These are phyloP conservation scores for Fusarium torulosum DNA, from an alignment of 2,329 filamentous ascomycete genomes.

Conservation along the genomic window DNA sequence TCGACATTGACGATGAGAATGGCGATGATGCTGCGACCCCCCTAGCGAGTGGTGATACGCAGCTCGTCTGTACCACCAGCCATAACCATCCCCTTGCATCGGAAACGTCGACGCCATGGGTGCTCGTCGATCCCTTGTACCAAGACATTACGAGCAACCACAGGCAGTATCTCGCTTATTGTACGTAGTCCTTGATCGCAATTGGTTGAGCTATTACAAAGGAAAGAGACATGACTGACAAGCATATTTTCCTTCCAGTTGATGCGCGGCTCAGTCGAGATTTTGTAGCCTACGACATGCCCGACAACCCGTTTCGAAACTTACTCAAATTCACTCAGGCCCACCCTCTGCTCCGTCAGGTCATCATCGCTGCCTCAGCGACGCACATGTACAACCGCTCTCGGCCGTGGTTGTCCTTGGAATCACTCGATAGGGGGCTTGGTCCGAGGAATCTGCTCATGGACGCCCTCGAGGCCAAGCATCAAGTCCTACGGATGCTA, in stretches of 20 bases:
- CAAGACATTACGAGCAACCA: conserved; percentile 67
- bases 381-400: conserved; percentile 61
- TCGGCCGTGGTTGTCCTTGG: conserved; percentile 50
- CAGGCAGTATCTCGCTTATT: conserved; percentile 58
- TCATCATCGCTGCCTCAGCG: conserved; percentile 63
- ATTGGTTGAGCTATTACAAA: conserved; percentile 12
- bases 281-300: conserved; percentile 61
- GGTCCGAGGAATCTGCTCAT: conserved; percentile 52
- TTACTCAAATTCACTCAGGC: conserved; percentile 58
- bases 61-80: conserved; percentile 48
- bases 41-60: conserved; percentile 41
- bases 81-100: conserved; percentile 35
- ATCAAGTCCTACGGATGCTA: conserved; percentile 59
- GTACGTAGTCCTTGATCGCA: conserved; percentile 46
- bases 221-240: conserved; percentile 39
- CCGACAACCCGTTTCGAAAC: conserved; percentile 62
- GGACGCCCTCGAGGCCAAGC: conserved; percentile 61
- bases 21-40: conserved; percentile 31
- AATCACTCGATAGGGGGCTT: conserved; percentile 44
- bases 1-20: conserved; percentile 16
- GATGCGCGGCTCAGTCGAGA: conserved; percentile 65
- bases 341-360: conserved; percentile 60
- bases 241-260: conserved; percentile 52
- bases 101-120: conserved; percentile 52
- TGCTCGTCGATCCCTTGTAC: conserved; percentile 59